These are phyloP conservation scores for Pholiota conissans DNA, from an alignment of 768 basidiomycete genomes.

Conservation along the genomic window DNA sequence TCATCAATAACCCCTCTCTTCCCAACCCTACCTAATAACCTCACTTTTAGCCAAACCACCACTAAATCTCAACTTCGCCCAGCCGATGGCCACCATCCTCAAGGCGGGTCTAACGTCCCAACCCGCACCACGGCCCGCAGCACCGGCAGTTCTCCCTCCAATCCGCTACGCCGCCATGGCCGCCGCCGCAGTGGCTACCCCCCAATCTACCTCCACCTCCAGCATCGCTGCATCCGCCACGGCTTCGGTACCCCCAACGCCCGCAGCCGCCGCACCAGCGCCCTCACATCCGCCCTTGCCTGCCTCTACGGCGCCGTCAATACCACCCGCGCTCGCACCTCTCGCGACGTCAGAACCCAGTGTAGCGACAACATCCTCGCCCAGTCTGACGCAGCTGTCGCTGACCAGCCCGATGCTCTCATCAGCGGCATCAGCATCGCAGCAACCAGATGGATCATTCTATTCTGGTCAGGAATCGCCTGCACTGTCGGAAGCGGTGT, in stretches of 20 bases:
- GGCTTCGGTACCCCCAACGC: conserved; percentile 25
- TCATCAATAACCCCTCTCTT: conserved; percentile 1
- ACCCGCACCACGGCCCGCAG: conserved; percentile 47
- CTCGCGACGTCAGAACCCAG: conserved; percentile 36
- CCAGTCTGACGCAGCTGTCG: conserved; percentile 84
- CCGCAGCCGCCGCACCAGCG: conserved; percentile 25
- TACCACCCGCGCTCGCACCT: conserved; percentile 34
- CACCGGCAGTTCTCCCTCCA: conserved; percentile 65
- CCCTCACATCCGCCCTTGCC: conserved; percentile 27
- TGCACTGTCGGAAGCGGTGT: conserved; percentile 66
- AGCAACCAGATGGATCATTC: conserved; percentile 67
- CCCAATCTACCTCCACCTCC: conserved; percentile 34
- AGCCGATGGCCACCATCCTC: conserved; percentile 73
- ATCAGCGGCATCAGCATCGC: conserved; percentile 67
- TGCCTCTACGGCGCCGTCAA: conserved; percentile 34
- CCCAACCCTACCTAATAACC: neutral
- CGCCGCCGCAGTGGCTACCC: conserved; percentile 52
- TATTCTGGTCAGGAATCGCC: conserved; percentile 76
- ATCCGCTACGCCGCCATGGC: conserved; percentile 93
- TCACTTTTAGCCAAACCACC: conserved; percentile 62
- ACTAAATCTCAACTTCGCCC: conserved; percentile 77
- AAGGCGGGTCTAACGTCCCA: conserved; percentile 66
- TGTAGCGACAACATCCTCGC: conserved; percentile 58
- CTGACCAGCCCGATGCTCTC: conserved; percentile 82
- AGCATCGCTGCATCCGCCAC: conserved; percentile 40